A percentile compares a stretch with the other conserved stretches of the same genome.
These are phyloP conservation scores for Durusdinium trenchii DNA, from an alignment of 73 alveolate species.

Conservation along the genomic window DNA sequence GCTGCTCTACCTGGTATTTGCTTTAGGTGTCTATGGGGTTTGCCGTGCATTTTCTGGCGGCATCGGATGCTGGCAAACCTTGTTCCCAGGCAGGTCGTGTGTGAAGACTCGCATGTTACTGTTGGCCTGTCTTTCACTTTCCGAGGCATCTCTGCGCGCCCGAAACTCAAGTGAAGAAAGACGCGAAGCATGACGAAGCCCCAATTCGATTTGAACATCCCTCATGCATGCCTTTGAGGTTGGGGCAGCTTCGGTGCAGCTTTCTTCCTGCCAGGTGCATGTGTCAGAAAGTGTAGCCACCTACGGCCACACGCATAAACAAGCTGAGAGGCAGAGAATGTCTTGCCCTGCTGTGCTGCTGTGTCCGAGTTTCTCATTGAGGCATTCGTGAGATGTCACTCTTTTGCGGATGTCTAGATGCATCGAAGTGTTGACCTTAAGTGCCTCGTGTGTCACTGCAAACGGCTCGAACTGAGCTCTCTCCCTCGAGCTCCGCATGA, in stretches of 20 bases:
- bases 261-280: conserved; percentile 78
- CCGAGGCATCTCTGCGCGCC: conserved; percentile 45
- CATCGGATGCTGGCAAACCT: conserved; percentile 77
- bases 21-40: conserved; percentile 81
- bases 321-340: too few relatives aligned
- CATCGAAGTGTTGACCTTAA: conserved; percentile 33
- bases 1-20: background rate
- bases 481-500: background rate
- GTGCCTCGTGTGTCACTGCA: background rate
- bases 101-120: too few relatives aligned
- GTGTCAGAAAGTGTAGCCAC: too few relatives aligned
- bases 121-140: background rate
- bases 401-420: conserved; percentile 79
- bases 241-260: conserved; percentile 95
- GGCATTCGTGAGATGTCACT: conserved; percentile 91
- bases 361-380: background rate
- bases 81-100: conserved; percentile 46
- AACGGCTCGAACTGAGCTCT: background rate
- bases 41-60: conserved; percentile 93
- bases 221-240: conserved; percentile 1
- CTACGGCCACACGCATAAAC: too few relatives aligned
- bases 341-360: too few relatives aligned
- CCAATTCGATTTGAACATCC: too few relatives aligned
- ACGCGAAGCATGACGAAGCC: too few relatives aligned
- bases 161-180: background rate